phyloP scores from a whole-genome alignment of 495 filamentous ascomycete genomes.

The Neurospora tetraspora region DNA sequence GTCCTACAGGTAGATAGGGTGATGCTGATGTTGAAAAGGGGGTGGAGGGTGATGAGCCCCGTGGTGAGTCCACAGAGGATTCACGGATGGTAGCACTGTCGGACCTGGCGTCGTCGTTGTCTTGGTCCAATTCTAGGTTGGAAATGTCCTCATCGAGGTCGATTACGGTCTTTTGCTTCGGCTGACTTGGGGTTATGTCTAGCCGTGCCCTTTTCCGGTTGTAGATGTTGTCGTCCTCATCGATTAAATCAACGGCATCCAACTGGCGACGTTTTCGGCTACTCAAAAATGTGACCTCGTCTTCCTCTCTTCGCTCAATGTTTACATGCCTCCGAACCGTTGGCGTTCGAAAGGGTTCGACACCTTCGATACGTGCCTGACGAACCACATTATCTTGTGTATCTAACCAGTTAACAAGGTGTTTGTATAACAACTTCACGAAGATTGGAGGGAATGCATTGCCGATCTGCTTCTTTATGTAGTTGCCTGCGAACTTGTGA shows the following conservation, averaged over 20 bases:
- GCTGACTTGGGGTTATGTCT: background rate
- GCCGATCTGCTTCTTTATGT: slow-evolving; percentile 64
- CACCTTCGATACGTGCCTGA: too few species aligned
- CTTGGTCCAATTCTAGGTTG: background rate
- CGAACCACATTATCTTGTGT: slow-evolving; percentile 38
- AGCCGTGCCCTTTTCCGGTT: background rate
- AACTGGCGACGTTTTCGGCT: background rate
- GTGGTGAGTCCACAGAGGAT: background rate
- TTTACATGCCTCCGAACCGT: background rate
- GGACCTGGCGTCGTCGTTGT: background rate
- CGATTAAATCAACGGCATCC: background rate
- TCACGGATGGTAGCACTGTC: background rate
- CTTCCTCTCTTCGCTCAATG: background rate
- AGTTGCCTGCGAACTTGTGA: slow-evolving; percentile 45
- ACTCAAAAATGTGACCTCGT: background rate
- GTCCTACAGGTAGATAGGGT: background rate
- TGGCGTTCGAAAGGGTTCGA: background rate
- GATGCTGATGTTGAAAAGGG: background rate
- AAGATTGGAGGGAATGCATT: slow-evolving; percentile 73
- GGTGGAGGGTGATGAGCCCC: background rate
- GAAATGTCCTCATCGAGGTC: background rate
- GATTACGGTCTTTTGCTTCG: background rate
- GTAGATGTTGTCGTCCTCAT: background rate
- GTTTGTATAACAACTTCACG: slow-evolving; percentile 47
- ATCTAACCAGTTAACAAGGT: slow-evolving; percentile 47